Evolutionary conservation across 2,329 filamentous ascomycete genomes (phyloP).

Genomic region (Zalaria obscura): DNA sequence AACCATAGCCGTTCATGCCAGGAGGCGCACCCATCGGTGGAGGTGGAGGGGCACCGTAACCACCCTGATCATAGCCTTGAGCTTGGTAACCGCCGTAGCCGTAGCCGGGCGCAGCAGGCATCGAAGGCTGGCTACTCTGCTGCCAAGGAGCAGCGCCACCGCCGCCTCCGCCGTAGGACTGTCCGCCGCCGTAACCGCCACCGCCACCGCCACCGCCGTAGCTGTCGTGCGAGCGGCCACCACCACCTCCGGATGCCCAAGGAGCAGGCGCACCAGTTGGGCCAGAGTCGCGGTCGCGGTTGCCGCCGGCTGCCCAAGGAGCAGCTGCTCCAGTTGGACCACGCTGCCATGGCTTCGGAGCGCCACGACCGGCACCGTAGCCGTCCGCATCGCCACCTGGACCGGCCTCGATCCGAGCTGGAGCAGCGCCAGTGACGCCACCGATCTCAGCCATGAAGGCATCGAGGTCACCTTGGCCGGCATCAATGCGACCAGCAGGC

Average conservation of each 20-base stretch:
- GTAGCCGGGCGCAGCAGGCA: slow-evolving; percentile 4
- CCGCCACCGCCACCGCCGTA: slow-evolving; percentile 7
- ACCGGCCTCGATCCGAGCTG: slow-evolving; percentile 75
- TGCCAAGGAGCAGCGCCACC: slow-evolving; percentile 15
- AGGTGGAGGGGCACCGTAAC: slow-evolving; percentile 29
- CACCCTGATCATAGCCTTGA: slow-evolving; percentile 7
- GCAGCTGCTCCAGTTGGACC: slow-evolving; percentile 57
- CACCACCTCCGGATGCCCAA: slow-evolving; percentile 15
- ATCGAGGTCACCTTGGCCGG: slow-evolving; percentile 85
- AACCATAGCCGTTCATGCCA: slow-evolving; percentile 1
- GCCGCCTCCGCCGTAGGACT: slow-evolving; percentile 6
- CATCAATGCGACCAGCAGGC: slow-evolving; percentile 44
- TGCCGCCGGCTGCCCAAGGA: slow-evolving; percentile 8
- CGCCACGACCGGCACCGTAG: slow-evolving; percentile 38
- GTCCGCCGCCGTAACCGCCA: slow-evolving; percentile 11
- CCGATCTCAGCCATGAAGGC: slow-evolving; percentile 97
- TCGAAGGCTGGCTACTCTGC: slow-evolving; percentile 8
- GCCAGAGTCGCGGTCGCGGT: slow-evolving; percentile 14
- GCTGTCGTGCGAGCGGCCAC: slow-evolving; percentile 7
- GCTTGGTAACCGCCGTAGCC: slow-evolving; percentile 6
- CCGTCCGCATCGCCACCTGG: slow-evolving; percentile 46
- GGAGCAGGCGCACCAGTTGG: slow-evolving; percentile 19
- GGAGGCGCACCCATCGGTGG: slow-evolving; percentile 6
- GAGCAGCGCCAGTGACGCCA: slow-evolving; percentile 39
- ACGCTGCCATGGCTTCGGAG: slow-evolving; percentile 71